phyloP scores from a whole-genome alignment of 176 grass and related monocot species.

The Avena atlantica region DNA sequence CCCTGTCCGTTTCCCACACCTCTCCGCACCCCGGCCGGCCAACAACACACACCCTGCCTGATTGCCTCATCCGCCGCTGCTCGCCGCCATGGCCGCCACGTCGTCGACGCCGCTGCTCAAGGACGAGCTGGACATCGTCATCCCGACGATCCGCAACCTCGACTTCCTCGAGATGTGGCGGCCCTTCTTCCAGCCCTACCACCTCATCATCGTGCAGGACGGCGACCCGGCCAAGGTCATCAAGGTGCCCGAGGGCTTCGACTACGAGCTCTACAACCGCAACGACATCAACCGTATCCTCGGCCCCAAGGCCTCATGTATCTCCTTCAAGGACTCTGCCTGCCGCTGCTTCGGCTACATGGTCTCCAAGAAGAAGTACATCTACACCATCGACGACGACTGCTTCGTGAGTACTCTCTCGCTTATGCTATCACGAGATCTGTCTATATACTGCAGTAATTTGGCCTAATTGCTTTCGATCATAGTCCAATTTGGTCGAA shows the following conservation, averaged over 20 bases:
- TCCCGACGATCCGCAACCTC: conserved; percentile 94
- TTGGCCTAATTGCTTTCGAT: not conserved
- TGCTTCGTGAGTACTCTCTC: conserved; percentile 75
- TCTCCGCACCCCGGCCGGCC: not conserved
- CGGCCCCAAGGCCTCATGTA: conserved; percentile 87
- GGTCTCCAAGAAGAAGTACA: conserved; percentile 99
- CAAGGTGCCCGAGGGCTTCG: conserved; percentile 84
- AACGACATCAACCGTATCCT: conserved; percentile 94
- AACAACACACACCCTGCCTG: not conserved
- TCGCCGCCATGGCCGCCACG: conserved; percentile 34
- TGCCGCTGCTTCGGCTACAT: conserved; percentile 96
- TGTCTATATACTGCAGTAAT: not conserved
- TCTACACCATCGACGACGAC: conserved; percentile 98
- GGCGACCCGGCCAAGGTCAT: conserved; percentile 77
- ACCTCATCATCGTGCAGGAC: conserved; percentile 98
- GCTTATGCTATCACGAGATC: not conserved
- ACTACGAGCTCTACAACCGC: conserved; percentile 99
- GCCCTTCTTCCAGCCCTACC: conserved; percentile 93
- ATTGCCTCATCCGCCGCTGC: not conserved
- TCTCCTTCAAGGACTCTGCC: conserved; percentile 98
- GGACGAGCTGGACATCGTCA: conserved; percentile 97
- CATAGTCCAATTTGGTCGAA: not conserved
- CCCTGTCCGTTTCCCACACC: not conserved
- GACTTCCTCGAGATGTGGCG: conserved; percentile 98
- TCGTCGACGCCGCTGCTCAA: conserved; percentile 61